Conservation (phyloP, 2,329 filamentous ascomycete genomes). For the Trichoderma sp. region DNA sequence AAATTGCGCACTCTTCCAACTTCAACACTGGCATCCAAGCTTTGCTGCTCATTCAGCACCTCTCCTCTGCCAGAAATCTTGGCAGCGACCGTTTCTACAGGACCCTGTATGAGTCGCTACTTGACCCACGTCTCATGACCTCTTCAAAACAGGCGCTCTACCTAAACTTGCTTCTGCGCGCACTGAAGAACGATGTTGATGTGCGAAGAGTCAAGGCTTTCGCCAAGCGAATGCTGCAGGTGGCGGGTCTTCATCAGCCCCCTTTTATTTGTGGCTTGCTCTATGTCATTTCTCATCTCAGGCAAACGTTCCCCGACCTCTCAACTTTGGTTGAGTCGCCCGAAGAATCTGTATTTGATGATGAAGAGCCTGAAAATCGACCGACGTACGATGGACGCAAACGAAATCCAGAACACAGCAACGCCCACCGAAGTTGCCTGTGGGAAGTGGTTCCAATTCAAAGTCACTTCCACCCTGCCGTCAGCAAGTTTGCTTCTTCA, state of each 20-base stretch:
- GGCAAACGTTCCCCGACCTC: conserved; percentile 75
- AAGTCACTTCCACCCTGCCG: conserved; percentile 88
- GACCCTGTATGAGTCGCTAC: conserved; percentile 88
- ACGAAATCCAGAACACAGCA: conserved; percentile 85
- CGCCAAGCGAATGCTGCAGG: conserved; percentile 85
- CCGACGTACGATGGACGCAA: conserved; percentile 80
- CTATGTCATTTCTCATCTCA: conserved; percentile 81
- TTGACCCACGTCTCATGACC: conserved; percentile 81
- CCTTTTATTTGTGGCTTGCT: conserved; percentile 91
- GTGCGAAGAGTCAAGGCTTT: conserved; percentile 92
- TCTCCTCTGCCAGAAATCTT: conserved; percentile 75
- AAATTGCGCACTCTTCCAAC: conserved; percentile 94
- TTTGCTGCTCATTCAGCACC: conserved; percentile 89
- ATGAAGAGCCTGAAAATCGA: conserved; percentile 52
- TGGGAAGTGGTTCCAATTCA: conserved; percentile 70
- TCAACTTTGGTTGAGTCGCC: conserved; percentile 75
- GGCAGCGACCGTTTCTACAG: conserved; percentile 90
- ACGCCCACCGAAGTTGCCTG: conserved; percentile 87
- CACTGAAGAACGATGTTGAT: conserved; percentile 87
- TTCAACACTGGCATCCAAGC: conserved; percentile 99
- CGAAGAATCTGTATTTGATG: conserved; percentile 64
- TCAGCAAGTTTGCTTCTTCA: conserved; percentile 75
- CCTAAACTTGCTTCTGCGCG: conserved; percentile 83
- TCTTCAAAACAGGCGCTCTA: conserved; percentile 97
- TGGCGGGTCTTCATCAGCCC: conserved; percentile 84